Evolutionary conservation across 2,329 filamentous ascomycete genomes (phyloP).

Genomic region (Byssoonygena ceratinophila): DNA sequence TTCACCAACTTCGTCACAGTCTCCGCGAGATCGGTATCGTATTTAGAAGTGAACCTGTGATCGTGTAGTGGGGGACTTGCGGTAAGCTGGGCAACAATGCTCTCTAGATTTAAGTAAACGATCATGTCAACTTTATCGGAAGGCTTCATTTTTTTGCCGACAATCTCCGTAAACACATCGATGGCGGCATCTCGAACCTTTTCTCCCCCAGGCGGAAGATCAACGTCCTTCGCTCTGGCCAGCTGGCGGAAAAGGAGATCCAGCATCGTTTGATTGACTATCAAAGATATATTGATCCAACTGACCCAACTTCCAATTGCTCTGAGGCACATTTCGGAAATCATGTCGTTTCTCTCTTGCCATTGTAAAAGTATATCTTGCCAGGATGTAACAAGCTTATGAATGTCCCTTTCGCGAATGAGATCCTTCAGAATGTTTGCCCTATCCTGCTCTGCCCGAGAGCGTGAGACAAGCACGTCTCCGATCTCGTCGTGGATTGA

Average conservation of each 20-base stretch:
- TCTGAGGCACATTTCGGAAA: constrained; percentile 80
- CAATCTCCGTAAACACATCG: constrained; percentile 89
- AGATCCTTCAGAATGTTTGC: constrained; percentile 87
- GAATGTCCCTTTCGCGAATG: constrained; percentile 74
- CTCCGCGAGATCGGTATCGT: constrained; percentile 92
- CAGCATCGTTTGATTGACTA: constrained; percentile 84
- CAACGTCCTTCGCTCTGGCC: constrained; percentile 55
- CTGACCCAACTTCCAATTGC: constrained; percentile 96
- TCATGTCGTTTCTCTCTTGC: constrained; percentile 55
- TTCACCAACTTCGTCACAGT: constrained; percentile 93
- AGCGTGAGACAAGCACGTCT: constrained; percentile 73
- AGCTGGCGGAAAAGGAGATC: constrained; percentile 75
- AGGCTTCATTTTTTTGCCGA: constrained; percentile 95
- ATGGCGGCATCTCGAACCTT: constrained; percentile 83
- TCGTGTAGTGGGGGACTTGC: constrained; percentile 70
- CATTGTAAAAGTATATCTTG: constrained; percentile 78
- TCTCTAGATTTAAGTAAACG: constrained; percentile 72
- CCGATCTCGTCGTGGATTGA: constrained; percentile 97
- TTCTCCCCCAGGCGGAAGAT: constrained; percentile 59
- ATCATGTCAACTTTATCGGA: constrained; percentile 92
- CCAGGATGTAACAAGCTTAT: constrained; percentile 81
- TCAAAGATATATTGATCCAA: constrained; percentile 93
- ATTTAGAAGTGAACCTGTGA: constrained; percentile 67
- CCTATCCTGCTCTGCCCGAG: constrained; percentile 66
- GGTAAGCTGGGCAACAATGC: constrained; percentile 77